These are phyloP conservation scores for Heliocybe sulcata DNA, from an alignment of 1,284 basidiomycete genomes.

Conservation along the genomic window DNA sequence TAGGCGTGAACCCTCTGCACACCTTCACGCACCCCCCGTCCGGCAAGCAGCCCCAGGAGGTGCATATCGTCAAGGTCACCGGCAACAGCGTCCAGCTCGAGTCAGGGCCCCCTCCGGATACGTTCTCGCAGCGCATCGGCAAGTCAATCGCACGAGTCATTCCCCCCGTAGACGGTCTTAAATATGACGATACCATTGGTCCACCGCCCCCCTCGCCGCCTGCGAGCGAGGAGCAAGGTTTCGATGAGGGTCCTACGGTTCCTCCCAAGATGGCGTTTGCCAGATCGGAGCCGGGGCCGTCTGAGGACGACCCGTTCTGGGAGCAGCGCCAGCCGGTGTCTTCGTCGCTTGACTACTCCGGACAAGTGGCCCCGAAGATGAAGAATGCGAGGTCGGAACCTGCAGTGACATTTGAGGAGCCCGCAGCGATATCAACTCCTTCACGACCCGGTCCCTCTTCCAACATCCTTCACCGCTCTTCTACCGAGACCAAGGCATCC, in stretches of 20 bases:
- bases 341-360: constrained; percentile 8
- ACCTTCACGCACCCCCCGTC: constrained; percentile 15
- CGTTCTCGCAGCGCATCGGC: constrained; percentile 29
- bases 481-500: constrained; percentile 41
- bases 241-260: constrained; percentile 9
- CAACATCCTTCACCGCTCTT: constrained; percentile 26
- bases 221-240: constrained; percentile 41
- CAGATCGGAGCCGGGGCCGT: neutral
- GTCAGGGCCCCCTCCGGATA: constrained; percentile 28
- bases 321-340: constrained; percentile 10
- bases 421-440: constrained; percentile 8
- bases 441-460: constrained; percentile 9
- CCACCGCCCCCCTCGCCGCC: constrained; percentile 65
- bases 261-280: constrained; percentile 6
- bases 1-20: constrained; percentile 25
- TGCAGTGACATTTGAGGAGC: constrained; percentile 26
- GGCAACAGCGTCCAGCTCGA: constrained; percentile 36
- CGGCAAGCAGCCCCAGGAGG: constrained; percentile 28
- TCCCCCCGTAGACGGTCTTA: constrained; percentile 14
- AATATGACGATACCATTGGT: constrained; percentile 28
- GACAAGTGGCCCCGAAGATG: constrained; percentile 9
- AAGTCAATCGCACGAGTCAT: constrained; percentile 28
- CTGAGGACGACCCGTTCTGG: constrained; percentile 8
- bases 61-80: constrained; percentile 46
- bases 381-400: constrained; percentile 8